A percentile compares a stretch with the other conserved stretches of the same genome.
These are phyloP conservation scores for Rhizoclosmatium sp. DNA, from an alignment of 192 early-diverging fungal genomes.

Conservation along the genomic window DNA sequence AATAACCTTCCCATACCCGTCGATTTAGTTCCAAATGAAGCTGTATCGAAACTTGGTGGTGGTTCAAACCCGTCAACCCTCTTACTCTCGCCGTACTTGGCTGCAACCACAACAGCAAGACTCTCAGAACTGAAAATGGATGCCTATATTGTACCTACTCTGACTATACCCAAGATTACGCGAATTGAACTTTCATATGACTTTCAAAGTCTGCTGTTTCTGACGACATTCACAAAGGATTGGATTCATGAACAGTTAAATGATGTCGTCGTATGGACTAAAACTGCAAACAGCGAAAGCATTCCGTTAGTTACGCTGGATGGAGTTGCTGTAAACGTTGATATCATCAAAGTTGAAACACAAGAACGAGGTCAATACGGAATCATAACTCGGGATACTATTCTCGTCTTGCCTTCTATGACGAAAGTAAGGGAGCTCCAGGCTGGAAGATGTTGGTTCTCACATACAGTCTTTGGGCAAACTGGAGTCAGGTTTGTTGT, in stretches of 20 bases:
- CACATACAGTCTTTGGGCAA: too few relatives aligned
- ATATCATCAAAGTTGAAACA: neutral
- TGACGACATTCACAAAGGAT: neutral
- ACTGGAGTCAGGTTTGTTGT: too few relatives aligned
- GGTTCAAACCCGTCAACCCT: neutral
- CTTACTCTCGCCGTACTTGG: neutral
- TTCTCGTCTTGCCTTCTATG: too few relatives aligned
- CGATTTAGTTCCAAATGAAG: neutral
- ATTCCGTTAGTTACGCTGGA: neutral
- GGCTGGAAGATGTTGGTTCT: too few relatives aligned
- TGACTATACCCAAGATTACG: neutral
- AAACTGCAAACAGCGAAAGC: neutral
- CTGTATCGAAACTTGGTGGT: neutral
- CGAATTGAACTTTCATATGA: neutral
- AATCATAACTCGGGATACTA: too few relatives aligned
- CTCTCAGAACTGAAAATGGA: neutral
- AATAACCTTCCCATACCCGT: neutral
- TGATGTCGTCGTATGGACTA: neutral
- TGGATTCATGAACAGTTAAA: conserved; percentile 1
- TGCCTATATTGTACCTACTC: neutral
- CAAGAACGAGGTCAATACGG: too few relatives aligned
- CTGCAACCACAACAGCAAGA: neutral
- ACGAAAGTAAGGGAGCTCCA: too few relatives aligned
- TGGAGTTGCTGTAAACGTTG: neutral
- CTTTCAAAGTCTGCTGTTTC: neutral